phyloP scores from a whole-genome alignment of 108 stramenopile species.

The Nitzschia sp. region DNA sequence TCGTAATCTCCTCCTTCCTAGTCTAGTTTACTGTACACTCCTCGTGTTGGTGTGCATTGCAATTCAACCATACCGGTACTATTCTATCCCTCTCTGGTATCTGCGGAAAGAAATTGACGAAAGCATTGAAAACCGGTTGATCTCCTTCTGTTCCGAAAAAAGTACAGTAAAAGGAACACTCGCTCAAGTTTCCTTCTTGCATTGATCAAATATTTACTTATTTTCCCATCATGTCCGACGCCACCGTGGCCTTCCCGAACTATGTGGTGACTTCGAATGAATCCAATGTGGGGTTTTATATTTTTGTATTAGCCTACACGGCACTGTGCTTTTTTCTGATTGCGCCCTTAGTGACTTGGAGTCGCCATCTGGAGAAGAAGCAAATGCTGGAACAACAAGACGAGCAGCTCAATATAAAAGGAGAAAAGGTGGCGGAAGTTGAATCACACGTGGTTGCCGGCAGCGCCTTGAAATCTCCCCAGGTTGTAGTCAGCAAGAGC shows the following conservation, averaged over 20 bases:
- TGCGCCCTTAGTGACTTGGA: conserved; percentile 35
- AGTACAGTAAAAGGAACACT: too few species aligned
- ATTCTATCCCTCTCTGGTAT: too few species aligned
- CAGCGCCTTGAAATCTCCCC: not conserved
- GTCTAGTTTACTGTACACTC: too few species aligned
- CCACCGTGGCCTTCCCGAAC: conserved; percentile 22
- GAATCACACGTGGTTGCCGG: not conserved
- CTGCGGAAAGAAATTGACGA: too few species aligned
- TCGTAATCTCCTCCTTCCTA: too few species aligned
- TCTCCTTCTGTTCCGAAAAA: too few species aligned
- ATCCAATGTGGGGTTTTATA: conserved; percentile 25
- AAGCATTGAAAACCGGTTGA: too few species aligned
- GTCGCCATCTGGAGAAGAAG: conserved; percentile 18
- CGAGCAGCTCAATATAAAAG: not conserved
- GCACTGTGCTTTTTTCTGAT: conserved; percentile 27
- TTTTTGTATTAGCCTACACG: conserved; percentile 32
- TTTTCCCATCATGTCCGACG: not conserved
- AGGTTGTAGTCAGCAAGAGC: not conserved
- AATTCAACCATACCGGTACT: too few species aligned
- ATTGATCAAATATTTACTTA: too few species aligned
- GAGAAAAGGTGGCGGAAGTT: not conserved
- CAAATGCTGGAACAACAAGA: conserved; percentile 8
- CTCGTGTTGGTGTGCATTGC: too few species aligned
- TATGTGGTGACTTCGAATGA: conserved; percentile 22
- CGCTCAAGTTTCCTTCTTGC: too few species aligned